phyloP scores from a whole-genome alignment of 176 grass and related monocot species.

The Zoysia japonica region DNA sequence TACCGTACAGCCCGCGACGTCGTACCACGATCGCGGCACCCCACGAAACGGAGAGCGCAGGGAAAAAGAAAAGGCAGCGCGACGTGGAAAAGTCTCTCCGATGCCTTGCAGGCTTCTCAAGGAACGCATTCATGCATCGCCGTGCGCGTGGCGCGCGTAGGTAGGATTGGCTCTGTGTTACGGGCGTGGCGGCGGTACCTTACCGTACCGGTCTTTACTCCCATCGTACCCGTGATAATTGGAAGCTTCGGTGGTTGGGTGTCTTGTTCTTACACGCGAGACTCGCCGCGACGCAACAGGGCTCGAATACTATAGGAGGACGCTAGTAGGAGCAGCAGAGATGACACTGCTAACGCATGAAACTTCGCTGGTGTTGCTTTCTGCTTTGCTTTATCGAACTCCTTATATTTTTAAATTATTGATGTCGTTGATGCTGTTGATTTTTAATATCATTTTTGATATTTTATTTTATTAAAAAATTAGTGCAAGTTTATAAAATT shows the following conservation, averaged over 20 bases:
- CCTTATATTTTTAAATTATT: too few relatives aligned
- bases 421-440: too few relatives aligned
- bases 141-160: neutral
- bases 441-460: too few relatives aligned
- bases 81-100: neutral
- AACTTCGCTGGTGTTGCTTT: neutral
- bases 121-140: neutral
- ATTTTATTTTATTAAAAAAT: too few relatives aligned
- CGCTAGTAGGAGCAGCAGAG: too few relatives aligned
- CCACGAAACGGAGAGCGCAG: too few relatives aligned
- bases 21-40: neutral
- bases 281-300: neutral
- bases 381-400: too few relatives aligned
- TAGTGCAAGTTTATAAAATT: too few relatives aligned
- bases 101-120: slow-evolving; percentile 7
- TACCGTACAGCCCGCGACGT: too few relatives aligned
- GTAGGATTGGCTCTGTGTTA: neutral
- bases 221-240: neutral
- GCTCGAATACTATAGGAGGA: neutral
- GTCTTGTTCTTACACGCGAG: too few relatives aligned
- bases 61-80: neutral
- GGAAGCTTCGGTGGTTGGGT: neutral
- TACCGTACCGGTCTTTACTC: neutral
- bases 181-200: neutral
- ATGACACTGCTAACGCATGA: neutral